These are phyloP conservation scores for Phytophthora citrophthora DNA, from an alignment of 352 stramenopile species.

Conservation along the genomic window DNA sequence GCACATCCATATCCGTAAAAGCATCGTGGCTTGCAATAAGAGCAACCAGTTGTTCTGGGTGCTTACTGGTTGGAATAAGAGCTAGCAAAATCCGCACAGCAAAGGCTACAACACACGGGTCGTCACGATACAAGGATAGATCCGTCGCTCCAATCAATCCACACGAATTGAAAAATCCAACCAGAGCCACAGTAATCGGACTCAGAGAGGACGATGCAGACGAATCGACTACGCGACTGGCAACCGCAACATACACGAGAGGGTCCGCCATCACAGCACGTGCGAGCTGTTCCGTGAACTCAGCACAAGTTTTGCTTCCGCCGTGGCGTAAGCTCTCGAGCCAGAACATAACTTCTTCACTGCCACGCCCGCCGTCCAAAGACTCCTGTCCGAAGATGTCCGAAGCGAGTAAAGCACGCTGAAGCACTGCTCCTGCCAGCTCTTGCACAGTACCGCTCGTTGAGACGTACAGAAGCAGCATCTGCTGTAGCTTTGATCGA, in stretches of 20 bases:
- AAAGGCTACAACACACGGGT: conserved; percentile 44
- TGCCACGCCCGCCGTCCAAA: conserved; percentile 24
- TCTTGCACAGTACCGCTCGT: conserved; percentile 45
- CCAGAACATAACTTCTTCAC: conserved; percentile 71
- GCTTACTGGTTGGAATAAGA: conserved; percentile 38
- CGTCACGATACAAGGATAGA: conserved; percentile 27
- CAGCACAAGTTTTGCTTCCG: conserved; percentile 38
- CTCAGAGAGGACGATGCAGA: conserved; percentile 36
- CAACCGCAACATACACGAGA: conserved; percentile 51
- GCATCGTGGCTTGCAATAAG: conserved; percentile 45
- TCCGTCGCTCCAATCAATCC: conserved; percentile 6
- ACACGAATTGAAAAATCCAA: conserved; percentile 49
- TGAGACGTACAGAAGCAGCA: conserved; percentile 64
- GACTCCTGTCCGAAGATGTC: conserved; percentile 60
- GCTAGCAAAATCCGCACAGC: conserved; percentile 49
- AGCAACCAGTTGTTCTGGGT: conserved; percentile 44
- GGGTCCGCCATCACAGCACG: conserved; percentile 54
- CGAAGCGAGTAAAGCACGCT: conserved; percentile 58
- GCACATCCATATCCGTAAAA: conserved; percentile 9
- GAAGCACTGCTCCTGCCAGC: conserved; percentile 55
- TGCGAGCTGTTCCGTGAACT: conserved; percentile 55
- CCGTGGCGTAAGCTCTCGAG: conserved; percentile 59
- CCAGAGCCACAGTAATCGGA: conserved; percentile 55
- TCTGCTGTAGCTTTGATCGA: conserved; percentile 67
- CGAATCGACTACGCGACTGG: conserved; percentile 17